Conservation (phyloP, 305 asterid species). For the Solanum hybrid region DNA sequence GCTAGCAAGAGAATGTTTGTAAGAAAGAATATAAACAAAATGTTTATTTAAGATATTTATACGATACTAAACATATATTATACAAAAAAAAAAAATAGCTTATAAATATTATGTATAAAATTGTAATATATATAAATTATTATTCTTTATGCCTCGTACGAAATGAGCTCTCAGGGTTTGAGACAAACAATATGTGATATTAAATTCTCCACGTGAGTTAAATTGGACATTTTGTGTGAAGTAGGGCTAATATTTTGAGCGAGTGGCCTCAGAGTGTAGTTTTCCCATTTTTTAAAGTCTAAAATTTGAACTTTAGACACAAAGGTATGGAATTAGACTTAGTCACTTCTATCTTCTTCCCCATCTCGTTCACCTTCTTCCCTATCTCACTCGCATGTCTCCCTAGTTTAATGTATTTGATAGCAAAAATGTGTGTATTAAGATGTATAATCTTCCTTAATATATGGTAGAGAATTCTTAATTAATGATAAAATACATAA, state of each 20-base stretch:
- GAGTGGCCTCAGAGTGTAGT: not conserved
- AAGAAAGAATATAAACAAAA: too few relatives aligned
- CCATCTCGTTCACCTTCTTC: not conserved
- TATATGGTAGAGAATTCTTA: too few relatives aligned
- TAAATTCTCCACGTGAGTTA: not conserved
- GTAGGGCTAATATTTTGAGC: not conserved
- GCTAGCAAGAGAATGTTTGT: too few relatives aligned
- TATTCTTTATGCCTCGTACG: not conserved
- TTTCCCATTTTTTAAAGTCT: not conserved
- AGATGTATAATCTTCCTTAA: too few relatives aligned
- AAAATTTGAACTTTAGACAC: not conserved
- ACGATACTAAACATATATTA: too few relatives aligned
- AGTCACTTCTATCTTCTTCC: too few relatives aligned
- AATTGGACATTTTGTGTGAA: not conserved
- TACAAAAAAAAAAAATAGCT: not conserved
- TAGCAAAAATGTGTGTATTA: too few relatives aligned
- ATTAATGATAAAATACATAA: too few relatives aligned
- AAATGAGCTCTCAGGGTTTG: not conserved
- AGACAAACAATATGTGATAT: not conserved
- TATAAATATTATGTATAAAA: not conserved
- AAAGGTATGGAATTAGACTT: too few relatives aligned
- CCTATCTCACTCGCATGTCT: too few relatives aligned
- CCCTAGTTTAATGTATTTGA: not conserved
- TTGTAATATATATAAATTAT: too few relatives aligned
- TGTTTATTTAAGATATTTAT: too few relatives aligned